These are phyloP conservation scores for Chaetoceros tenuissimus DNA, from an alignment of 108 stramenopile genomes.

Conservation along the genomic window DNA sequence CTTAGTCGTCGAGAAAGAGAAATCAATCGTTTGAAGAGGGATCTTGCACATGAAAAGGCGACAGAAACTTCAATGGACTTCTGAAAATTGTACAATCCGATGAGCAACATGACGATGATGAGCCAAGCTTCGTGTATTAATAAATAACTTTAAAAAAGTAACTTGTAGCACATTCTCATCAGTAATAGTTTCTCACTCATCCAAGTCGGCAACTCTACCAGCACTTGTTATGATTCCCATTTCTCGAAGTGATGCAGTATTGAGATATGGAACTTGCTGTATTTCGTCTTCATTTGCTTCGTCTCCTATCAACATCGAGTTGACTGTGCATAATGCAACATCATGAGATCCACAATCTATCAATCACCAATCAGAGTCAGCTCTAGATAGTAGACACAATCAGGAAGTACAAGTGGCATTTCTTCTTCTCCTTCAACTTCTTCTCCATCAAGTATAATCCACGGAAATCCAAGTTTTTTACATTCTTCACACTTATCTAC, in stretches of 20 bases:
- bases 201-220: conserved; percentile 41
- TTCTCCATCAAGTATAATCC: conserved; percentile 14
- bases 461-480: conserved; percentile 28
- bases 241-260: conserved; percentile 34
- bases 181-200: too few species aligned
- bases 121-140: too few species aligned
- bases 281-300: conserved; percentile 6
- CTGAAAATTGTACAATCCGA: too few species aligned
- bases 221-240: conserved; percentile 54
- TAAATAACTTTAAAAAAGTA: too few species aligned
- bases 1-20: too few species aligned
- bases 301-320: conserved; percentile 23
- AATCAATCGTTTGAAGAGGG: too few species aligned
- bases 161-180: too few species aligned
- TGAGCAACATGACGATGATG: too few species aligned
- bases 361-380: conserved; percentile 34
- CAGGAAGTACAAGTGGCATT: conserved; percentile 44
- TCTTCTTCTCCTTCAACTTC: conserved; percentile 6
- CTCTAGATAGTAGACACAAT: conserved; percentile 47
- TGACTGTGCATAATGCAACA: conserved; percentile 52
- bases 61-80: too few species aligned
- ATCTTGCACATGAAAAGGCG: too few species aligned
- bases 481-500: conserved; percentile 47
- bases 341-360: conserved; percentile 71
- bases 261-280: conserved; percentile 19